Conservation (phyloP, 306 rosid species). For the Elaeagnus macrophylla region DNA sequence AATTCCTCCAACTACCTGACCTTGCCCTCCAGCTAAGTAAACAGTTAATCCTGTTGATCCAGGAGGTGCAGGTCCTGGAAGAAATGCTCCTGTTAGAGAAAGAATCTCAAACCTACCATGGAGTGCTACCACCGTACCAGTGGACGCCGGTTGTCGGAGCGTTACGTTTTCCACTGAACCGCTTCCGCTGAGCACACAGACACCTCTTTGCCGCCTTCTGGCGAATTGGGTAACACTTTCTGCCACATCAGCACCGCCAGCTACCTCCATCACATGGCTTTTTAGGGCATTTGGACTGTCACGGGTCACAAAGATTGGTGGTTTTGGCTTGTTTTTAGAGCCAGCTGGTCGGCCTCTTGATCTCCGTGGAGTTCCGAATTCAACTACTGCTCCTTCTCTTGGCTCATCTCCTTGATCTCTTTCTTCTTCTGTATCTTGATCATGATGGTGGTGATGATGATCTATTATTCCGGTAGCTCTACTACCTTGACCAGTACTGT, state of each 20-base stretch:
- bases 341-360: conserved; percentile 95
- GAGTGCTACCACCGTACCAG: conserved; percentile 71
- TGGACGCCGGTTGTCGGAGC: conserved; percentile 71
- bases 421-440: conserved; percentile 40
- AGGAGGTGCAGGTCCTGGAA: conserved; percentile 88
- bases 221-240: conserved; percentile 81
- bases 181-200: conserved; percentile 85
- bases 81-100: conserved; percentile 67
- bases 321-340: conserved; percentile 88
- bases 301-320: conserved; percentile 78
- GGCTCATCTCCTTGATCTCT: conserved; percentile 55
- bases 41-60: conserved; percentile 82
- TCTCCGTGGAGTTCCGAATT: conserved; percentile 43
- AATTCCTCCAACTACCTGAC: conserved; percentile 84
- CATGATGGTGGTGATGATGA: too few relatives aligned
- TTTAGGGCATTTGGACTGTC: conserved; percentile 85
- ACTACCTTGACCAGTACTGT: conserved; percentile 22
- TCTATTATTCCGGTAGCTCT: neutral
- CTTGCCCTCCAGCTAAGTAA: conserved; percentile 76
- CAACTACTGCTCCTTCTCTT: conserved; percentile 69
- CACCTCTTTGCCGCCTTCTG: conserved; percentile 81
- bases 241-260: conserved; percentile 77
- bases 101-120: conserved; percentile 92
- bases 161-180: conserved; percentile 89
- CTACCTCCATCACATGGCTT: conserved; percentile 88